Percentiles rank a stretch among this genome's conserved stretches.
Conservation (phyloP, 345 rosid species). For the Combretum micranthum region DNA sequence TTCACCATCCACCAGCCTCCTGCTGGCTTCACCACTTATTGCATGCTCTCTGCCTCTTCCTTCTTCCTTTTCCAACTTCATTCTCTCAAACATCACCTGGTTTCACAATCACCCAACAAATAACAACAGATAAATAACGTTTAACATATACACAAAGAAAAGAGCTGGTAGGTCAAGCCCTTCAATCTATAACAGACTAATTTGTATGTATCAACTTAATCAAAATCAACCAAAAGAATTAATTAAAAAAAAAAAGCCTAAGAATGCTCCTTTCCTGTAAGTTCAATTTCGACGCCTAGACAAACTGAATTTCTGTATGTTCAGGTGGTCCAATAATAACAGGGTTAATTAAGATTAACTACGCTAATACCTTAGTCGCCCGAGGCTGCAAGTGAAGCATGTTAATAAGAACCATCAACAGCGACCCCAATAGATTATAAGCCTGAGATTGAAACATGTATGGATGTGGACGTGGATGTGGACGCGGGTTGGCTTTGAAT, state of each 20-base stretch:
- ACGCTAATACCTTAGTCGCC: conserved; percentile 70
- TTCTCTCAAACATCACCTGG: conserved; percentile 65
- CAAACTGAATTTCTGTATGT: too few relatives aligned
- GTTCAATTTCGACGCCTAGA: neutral
- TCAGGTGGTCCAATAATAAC: too few relatives aligned
- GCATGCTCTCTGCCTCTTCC: conserved; percentile 51
- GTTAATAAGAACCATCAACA: conserved; percentile 44
- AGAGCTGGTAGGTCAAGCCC: neutral
- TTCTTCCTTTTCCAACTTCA: conserved; percentile 74
- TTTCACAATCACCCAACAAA: neutral
- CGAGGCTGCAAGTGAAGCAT: conserved; percentile 52
- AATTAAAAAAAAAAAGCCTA: too few relatives aligned
- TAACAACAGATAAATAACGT: neutral
- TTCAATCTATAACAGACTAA: too few relatives aligned
- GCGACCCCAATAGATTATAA: conserved; percentile 36
- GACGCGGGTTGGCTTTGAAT: too few relatives aligned
- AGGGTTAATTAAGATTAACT: too few relatives aligned
- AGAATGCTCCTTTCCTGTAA: neutral
- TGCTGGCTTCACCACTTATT: neutral
- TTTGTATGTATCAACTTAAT: too few relatives aligned
- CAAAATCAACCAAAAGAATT: neutral
- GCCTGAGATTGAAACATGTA: conserved; percentile 56
- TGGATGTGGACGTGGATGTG: too few relatives aligned
- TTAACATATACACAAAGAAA: neutral
- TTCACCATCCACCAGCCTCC: neutral